A percentile compares a stretch with the other conserved stretches of the same genome.
These are phyloP conservation scores for Colletotrichum sidae DNA, from an alignment of 2,329 filamentous ascomycete genomes.

Conservation along the genomic window DNA sequence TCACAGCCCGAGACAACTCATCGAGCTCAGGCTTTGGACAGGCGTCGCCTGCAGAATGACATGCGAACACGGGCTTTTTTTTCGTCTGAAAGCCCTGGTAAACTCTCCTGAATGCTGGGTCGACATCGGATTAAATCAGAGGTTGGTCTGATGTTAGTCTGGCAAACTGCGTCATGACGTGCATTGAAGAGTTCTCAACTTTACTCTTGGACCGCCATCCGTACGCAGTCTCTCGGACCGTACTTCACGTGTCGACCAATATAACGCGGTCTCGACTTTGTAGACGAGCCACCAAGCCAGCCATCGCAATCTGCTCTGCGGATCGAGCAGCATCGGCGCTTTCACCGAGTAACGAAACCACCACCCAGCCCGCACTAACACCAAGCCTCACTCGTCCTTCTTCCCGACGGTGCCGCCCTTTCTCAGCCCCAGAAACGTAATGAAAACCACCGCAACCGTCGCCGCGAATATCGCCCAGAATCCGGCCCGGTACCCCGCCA, in stretches of 20 bases:
- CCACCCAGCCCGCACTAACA: slow-evolving; percentile 2
- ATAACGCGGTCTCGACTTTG: not conserved
- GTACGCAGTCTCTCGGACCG: no score
- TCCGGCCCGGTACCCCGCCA: slow-evolving; percentile 62
- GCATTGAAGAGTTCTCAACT: no score
- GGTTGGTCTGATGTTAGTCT: not conserved
- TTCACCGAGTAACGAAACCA: not conserved
- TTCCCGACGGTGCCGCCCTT: slow-evolving; percentile 61
- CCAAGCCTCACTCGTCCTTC: slow-evolving; percentile 46
- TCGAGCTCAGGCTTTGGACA: not conserved
- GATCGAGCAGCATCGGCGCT: no score
- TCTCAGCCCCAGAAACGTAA: slow-evolving; percentile 56
- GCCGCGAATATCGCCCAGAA: slow-evolving; percentile 65
- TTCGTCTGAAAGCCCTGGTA: not conserved
- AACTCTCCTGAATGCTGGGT: slow-evolving; percentile 7
- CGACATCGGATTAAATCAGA: slow-evolving; percentile 16
- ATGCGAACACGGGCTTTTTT: not conserved
- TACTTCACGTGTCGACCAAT: no score
- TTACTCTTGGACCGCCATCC: no score
- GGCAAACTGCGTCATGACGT: no score
- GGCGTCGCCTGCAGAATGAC: not conserved
- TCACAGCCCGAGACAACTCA: slow-evolving; percentile 19
- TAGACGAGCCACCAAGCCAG: not conserved
- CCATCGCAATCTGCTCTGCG: not conserved
- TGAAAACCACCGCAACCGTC: slow-evolving; percentile 51